Base-by-base conservation (phyloP, 495 filamentous ascomycete genomes). In the Letharia lupina region DNA sequence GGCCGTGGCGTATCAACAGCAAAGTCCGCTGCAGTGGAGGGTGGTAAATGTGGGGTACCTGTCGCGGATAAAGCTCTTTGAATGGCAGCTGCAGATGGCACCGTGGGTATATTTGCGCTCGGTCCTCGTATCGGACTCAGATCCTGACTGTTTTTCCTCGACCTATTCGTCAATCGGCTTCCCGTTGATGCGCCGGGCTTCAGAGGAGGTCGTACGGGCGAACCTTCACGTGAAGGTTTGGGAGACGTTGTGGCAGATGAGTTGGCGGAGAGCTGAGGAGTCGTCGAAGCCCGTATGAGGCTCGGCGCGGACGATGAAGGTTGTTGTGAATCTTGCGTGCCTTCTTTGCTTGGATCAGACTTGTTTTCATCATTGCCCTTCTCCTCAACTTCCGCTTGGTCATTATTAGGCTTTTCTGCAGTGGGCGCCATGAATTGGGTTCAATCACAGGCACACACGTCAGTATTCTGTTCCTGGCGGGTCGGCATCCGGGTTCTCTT, bases 61-160 rank as follows among this genome's bases (percentile, higher is more conserved):
- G 84, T 74, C 11, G 87, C 82, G 9, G 87, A 87, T 40, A 91
- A 77, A 54, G 84, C 84, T 70, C 85, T 83, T 69, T 86, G 83
- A 60, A 83, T 80, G 41, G 87, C 81, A 58, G 86, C 80, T 23
- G 84, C 81, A 62, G 87, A 81, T 39, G 86, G 82, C 56, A 79
- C 76, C 39, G 77, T 76, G 67, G 77, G 70, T 63, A 77, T 76
- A 71, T 75, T 75, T 56, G 79, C 77, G 72, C 77, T 82, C 66
- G 78, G 72, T 28, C 77, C 75, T 70, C 89, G 82, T 64, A 78
- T 79, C 2, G 90, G 90, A 69, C 87, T 91, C 47, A 80, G 76
- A 63, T 93, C 90, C 66, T 87, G 83, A 64, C 82, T 80, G 73
- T 85, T 87, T 76, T 90, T 91, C 70, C 88, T 84, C 61, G 89